Conservation (phyloP, 345 rosid genomes). For the Alliaria petiolata region DNA sequence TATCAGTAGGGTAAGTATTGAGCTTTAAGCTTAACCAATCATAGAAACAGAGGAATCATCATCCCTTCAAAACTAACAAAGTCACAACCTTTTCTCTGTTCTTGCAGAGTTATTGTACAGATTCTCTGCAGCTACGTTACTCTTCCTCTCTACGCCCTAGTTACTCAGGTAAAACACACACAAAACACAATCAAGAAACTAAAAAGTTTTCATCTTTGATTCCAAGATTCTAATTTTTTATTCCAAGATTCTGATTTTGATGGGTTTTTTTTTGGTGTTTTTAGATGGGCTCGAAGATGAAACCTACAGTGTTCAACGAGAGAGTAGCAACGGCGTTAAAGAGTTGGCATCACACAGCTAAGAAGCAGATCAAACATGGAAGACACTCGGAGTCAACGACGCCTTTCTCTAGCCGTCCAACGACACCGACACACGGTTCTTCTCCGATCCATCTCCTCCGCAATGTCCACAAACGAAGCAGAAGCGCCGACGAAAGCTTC, state of each 20-base stretch:
- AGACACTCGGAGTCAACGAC: conserved; percentile 43
- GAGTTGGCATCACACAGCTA: conserved; percentile 76
- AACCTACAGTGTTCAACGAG: conserved; percentile 78
- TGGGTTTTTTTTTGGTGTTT: neutral
- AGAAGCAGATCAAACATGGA: conserved; percentile 60
- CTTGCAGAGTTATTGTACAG: conserved; percentile 66
- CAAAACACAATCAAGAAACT: too few species aligned
- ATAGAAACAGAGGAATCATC: neutral
- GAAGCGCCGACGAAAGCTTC: conserved; percentile 19
- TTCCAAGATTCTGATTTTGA: neutral
- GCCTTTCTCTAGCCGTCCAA: conserved; percentile 58
- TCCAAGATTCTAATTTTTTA: too few species aligned
- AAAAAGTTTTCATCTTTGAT: too few species aligned
- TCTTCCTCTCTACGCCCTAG: conserved; percentile 90
- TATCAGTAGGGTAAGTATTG: conserved; percentile 71
- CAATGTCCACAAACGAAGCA: conserved; percentile 27
- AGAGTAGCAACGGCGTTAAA: conserved; percentile 59
- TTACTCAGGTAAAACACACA: conserved; percentile 75
- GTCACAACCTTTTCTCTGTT: neutral
- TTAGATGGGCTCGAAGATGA: conserved; percentile 95
- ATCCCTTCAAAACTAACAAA: neutral
- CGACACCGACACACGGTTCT: conserved; percentile 52
- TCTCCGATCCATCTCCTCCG: conserved; percentile 68
- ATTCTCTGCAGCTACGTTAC: conserved; percentile 90
- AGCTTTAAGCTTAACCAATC: neutral